Evolutionary conservation across 2,329 filamentous ascomycete species (phyloP).

Genomic region (Epichloe sibirici): DNA sequence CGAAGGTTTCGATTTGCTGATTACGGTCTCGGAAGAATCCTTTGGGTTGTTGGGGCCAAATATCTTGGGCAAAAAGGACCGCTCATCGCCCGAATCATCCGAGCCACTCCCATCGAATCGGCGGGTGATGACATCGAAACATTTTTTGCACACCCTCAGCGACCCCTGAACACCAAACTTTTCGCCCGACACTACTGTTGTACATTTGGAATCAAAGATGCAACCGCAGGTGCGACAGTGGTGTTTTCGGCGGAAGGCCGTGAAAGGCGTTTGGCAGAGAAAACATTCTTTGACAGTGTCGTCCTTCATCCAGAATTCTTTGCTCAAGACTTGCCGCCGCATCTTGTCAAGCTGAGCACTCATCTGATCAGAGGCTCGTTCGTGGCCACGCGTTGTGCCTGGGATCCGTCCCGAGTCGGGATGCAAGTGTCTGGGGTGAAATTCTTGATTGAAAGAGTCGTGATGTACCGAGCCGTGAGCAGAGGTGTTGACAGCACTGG

Average conservation of each 20-base stretch:
- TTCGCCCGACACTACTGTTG: slow-evolving; percentile 75
- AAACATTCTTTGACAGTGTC: slow-evolving; percentile 98
- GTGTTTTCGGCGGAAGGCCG: slow-evolving; percentile 89
- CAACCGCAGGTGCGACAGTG: slow-evolving; percentile 95
- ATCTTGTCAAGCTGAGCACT: slow-evolving; percentile 56
- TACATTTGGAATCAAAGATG: slow-evolving; percentile 96
- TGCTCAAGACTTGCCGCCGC: slow-evolving; percentile 77
- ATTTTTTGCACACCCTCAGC: slow-evolving; percentile 84
- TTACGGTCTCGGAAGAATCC: slow-evolving; percentile 5
- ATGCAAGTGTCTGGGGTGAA: slow-evolving; percentile 30
- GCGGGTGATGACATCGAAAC: slow-evolving; percentile 80
- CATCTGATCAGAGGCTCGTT: slow-evolving; percentile 45
- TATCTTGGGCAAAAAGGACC: slow-evolving; percentile 53
- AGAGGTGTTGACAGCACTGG: slow-evolving; percentile 45
- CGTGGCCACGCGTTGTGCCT: slow-evolving; percentile 39
- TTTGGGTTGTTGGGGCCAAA: slow-evolving; percentile 35
- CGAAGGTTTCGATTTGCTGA: slow-evolving; percentile 4
- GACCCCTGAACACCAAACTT: slow-evolving; percentile 78
- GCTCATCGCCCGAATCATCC: slow-evolving; percentile 75
- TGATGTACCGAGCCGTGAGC: slow-evolving; percentile 47
- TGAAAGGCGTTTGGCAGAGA: slow-evolving; percentile 78
- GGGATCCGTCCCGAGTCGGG: slow-evolving; percentile 40
- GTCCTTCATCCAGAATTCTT: slow-evolving; percentile 98
- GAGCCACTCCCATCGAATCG: slow-evolving; percentile 79
- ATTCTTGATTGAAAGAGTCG: slow-evolving; percentile 39